Conservation (phyloP, 176 grass and related monocot genomes). For the Oryza australiensis region DNA sequence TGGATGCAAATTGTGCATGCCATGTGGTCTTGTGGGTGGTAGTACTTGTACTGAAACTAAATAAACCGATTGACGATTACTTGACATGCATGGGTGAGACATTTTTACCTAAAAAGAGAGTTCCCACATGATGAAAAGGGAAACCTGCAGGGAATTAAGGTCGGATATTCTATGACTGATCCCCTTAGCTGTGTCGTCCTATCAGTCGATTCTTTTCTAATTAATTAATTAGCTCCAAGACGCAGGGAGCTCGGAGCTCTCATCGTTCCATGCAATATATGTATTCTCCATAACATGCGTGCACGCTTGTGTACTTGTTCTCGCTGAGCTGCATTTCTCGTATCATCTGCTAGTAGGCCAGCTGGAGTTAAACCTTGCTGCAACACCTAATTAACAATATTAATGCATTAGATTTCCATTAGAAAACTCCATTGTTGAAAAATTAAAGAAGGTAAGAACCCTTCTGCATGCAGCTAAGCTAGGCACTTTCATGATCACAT, state of each 20-base stretch:
- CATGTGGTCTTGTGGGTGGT: neutral
- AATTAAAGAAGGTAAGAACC: neutral
- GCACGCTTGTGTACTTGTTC: neutral
- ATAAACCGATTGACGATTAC: neutral
- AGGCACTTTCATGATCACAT: neutral
- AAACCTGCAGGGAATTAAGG: neutral
- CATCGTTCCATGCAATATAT: neutral
- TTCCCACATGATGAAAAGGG: slow-evolving; percentile 9
- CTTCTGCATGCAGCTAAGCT: neutral
- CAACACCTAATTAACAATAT: no score
- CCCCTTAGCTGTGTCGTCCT: neutral
- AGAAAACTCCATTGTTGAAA: neutral
- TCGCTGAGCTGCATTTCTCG: neutral
- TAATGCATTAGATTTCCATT: neutral
- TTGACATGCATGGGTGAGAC: neutral
- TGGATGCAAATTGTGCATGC: neutral
- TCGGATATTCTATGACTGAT: slow-evolving; percentile 16
- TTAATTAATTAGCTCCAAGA: slow-evolving; percentile 26
- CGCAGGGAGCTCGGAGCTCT: neutral
- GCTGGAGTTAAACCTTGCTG: no score
- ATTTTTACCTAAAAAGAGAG: slow-evolving; percentile 24
- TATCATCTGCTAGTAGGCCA: neutral
- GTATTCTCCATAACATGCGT: neutral
- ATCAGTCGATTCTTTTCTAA: slow-evolving; percentile 3
- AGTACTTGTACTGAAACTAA: neutral